Base-by-base conservation (phyloP, 1,139 yeast genomes). In the Blastobotrys serpentis region DNA sequence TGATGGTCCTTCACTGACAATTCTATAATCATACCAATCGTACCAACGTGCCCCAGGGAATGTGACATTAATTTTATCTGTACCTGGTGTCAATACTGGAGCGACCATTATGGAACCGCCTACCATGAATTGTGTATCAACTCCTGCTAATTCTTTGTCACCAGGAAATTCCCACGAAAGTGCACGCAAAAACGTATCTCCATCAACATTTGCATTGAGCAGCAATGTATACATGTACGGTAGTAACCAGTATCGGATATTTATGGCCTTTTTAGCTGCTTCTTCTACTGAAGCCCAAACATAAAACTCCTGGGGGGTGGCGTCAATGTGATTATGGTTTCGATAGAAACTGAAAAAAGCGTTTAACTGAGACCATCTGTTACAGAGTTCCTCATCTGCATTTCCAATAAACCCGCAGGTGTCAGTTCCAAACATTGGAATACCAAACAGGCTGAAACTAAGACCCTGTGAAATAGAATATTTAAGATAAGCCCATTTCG, bases 21-120 rank as follows among this genome's bases (percentile, higher is more conserved):
- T 62, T 23, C 53, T 48, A 22, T 61, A 58, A 10, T 68, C 65
- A 58, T 68, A 68, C 69, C 69, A 69, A 53, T 68, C 72, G 48
- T 66, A 68, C 62, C 69, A 68, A 17, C 56, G 19, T 8, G 34
- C 49, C n/a, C 51, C 49, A 16, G 47, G 50, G 61, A 66, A 64
- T 10, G 55, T 55, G 42, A 65, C 69, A 22, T 63, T 57, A 30
- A 63, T 65, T 1, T 59, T 52, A 18, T 59, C 42, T 3, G 44
- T 49, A 13, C 43, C 42, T 17, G 50, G 53, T 26, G 49, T 50
- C 5, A 56, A 43, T 2, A 54, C 58, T 2, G 59, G 58, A 8
- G 48, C 47, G 22, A 56, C 57, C 41, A 56, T 39, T 11, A 56
- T 36, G 4, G 54, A 39, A n/a, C 48, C 43, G 2, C 59, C 59